Percentiles rank a stretch among this genome's conserved stretches.
Evolutionary conservation across 2,329 filamentous ascomycete species (phyloP).

Genomic region (Neofusicoccum kwambonambiense): DNA sequence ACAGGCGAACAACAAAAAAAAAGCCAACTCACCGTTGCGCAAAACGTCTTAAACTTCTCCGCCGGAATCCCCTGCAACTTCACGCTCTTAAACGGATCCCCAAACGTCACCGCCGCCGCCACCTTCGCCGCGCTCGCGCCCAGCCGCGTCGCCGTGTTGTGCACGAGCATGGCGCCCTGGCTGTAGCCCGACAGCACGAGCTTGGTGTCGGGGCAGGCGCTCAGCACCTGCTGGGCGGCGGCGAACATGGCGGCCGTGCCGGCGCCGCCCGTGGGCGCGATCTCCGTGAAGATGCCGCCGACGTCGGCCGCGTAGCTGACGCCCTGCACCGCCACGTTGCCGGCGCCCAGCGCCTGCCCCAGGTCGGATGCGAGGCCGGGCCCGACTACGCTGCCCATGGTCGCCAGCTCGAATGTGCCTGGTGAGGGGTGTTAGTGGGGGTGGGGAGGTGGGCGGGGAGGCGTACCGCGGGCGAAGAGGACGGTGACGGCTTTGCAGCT

Average conservation of each 20-base stretch:
- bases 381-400: conserved; percentile 51
- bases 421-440: no score
- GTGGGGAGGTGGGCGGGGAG: no score
- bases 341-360: conserved; percentile 40
- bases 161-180: conserved; percentile 36
- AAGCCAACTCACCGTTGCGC: background rate
- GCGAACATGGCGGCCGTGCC: conserved; percentile 44
- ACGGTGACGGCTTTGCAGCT: conserved; percentile 39
- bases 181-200: conserved; percentile 49
- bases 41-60: conserved; percentile 13
- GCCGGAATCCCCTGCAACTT: background rate
- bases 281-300: conserved; percentile 28
- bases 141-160: conserved; percentile 17
- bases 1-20: no score
- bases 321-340: conserved; percentile 51
- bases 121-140: background rate
- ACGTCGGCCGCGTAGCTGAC: conserved; percentile 51
- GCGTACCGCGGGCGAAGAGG: conserved; percentile 50
- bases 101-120: conserved; percentile 35
- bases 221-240: conserved; percentile 31
- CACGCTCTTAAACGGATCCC: conserved; percentile 31
- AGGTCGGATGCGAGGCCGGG: conserved; percentile 53
- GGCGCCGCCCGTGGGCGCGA: background rate
- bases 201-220: conserved; percentile 47
- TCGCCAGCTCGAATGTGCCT: conserved; percentile 54